A percentile compares a stretch with the other conserved stretches of the same genome.
Evolutionary conservation across 108 stramenopile species (phyloP).

Genomic region (Cylindrotheca closterium): DNA sequence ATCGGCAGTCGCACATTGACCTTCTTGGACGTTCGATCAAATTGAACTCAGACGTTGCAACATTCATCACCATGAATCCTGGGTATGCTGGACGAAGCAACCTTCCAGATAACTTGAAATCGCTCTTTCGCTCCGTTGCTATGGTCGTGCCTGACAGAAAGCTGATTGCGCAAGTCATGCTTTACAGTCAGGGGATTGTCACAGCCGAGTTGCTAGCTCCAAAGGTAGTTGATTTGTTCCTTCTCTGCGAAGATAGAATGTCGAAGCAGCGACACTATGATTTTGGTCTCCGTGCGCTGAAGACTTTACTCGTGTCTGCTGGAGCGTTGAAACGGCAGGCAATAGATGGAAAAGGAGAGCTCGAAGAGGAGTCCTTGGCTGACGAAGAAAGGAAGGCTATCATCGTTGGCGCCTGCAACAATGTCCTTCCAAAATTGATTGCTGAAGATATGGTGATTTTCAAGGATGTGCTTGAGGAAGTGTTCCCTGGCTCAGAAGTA

Average conservation of each 20-base stretch:
- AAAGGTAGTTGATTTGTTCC: slow-evolving; percentile 92
- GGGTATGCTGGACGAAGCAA: slow-evolving; percentile 99
- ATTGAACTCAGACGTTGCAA: slow-evolving; percentile 93
- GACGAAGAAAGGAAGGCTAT: slow-evolving; percentile 76
- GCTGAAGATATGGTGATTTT: slow-evolving; percentile 89
- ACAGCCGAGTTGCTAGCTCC: slow-evolving; percentile 91
- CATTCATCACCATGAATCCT: slow-evolving; percentile 99
- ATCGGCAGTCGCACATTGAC: slow-evolving; percentile 68
- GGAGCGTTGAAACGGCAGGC: slow-evolving; percentile 97
- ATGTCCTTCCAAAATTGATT: slow-evolving; percentile 97
- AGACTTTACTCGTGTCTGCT: slow-evolving; percentile 97
- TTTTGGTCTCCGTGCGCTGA: slow-evolving; percentile 97
- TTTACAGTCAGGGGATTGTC: slow-evolving; percentile 97
- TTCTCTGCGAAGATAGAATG: slow-evolving; percentile 89
- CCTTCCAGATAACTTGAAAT: slow-evolving; percentile 98
- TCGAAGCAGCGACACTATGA: slow-evolving; percentile 97
- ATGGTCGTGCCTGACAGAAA: slow-evolving; percentile 97
- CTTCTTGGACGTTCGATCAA: slow-evolving; percentile 69
- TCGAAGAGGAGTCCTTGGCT: slow-evolving; percentile 54
- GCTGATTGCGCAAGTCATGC: slow-evolving; percentile 98
- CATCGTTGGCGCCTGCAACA: slow-evolving; percentile 91
- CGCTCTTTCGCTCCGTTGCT: slow-evolving; percentile 96
- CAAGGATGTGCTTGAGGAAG: slow-evolving; percentile 74
- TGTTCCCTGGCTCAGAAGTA: slow-evolving; percentile 87
- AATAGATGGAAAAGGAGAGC: slow-evolving; percentile 51